phyloP scores from a whole-genome alignment of 371 early-diverging fungal genomes.

The Mucor mucedo region DNA sequence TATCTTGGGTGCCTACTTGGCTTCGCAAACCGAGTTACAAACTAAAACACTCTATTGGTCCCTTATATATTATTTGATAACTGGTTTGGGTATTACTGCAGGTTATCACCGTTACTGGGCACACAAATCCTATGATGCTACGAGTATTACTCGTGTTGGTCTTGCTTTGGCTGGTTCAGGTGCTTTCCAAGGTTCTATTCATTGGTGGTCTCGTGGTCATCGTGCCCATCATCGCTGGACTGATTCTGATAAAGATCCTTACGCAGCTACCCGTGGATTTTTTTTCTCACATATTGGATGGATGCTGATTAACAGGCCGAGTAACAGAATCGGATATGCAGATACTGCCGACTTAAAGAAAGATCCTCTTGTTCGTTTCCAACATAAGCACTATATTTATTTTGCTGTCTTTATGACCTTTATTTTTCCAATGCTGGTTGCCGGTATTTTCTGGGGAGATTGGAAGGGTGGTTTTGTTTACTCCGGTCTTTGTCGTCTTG shows the following conservation, averaged over 20 bases:
- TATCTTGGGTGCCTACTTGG: slow-evolving; percentile 82
- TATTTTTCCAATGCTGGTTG: slow-evolving; percentile 80
- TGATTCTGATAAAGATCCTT: slow-evolving; percentile 91
- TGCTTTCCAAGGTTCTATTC: slow-evolving; percentile 83
- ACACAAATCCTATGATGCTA: slow-evolving; percentile 74
- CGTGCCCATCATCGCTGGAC: slow-evolving; percentile 91
- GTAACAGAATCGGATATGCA: slow-evolving; percentile 73
- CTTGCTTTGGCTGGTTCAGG: slow-evolving; percentile 72
- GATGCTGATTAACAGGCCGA: slow-evolving; percentile 85
- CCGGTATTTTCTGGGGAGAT: slow-evolving; percentile 90
- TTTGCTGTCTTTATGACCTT: slow-evolving; percentile 78
- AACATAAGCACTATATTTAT: slow-evolving; percentile 81
- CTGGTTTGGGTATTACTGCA: slow-evolving; percentile 64
- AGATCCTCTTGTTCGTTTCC: slow-evolving; percentile 79
- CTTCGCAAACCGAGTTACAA: slow-evolving; percentile 67
- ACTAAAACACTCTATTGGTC: slow-evolving; percentile 78
- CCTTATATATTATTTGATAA: slow-evolving; percentile 79
- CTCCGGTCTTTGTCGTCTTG: slow-evolving; percentile 81
- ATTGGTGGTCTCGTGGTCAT: slow-evolving; percentile 88
- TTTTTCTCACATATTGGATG: slow-evolving; percentile 90
- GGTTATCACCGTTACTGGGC: slow-evolving; percentile 85
- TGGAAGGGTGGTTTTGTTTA: slow-evolving; percentile 89
- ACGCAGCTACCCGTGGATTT: slow-evolving; percentile 84
- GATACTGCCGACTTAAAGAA: slow-evolving; percentile 84
- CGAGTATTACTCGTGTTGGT: slow-evolving; percentile 54